Evolutionary conservation across 2,329 filamentous ascomycete genomes (phyloP), one percentile per base, ranked within the genome.

Genomic region (Cytospora mali): DNA sequence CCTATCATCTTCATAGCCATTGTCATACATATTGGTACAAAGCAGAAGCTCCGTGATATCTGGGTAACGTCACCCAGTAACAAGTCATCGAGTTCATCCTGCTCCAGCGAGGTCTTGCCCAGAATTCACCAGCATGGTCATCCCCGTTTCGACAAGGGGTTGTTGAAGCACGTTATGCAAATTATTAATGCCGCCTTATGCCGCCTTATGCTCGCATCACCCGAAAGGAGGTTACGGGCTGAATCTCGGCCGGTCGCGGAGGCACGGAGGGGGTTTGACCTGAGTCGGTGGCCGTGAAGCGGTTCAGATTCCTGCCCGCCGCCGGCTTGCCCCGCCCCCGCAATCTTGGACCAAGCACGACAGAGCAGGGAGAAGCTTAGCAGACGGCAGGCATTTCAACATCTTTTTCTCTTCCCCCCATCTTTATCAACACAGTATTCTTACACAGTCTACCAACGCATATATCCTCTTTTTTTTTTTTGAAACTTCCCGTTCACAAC

Each of bases 311-410:
- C 21, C 42, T n/a, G 42, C 50, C 35, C 21, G 58, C 35, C 21
- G 58, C 58, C 42, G 58, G 46, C 42, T 42, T 61, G 58, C 58
- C 58, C 46, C 58, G 29, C 31, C 52, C 52, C 52, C 58, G 58
- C 52, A 50, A 9, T 53, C n/a, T 27, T 50, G 52, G 11, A 21
- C 21, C 4, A n/a, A 10, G 18, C n/a, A 46, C 6, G 18, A 3
- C n/a, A 18, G 39, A 18, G 18, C 18, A 21, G 18, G 5, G n/a
- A 3, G 16, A 29, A 18, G 18, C 23, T n/a, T n/a, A 18, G 29
- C 29, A 60, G 35, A 51, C 52, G 58, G 58, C 52, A 55, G 58
- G 58, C 52, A 55, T 5, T 3, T 33, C 46, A 46, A 46, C 31
- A 21, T 23, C 14, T 46, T 61, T 61, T 61, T 29, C 13, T 27